Conservation (phyloP, 768 basidiomycete genomes). For the Tricholoma bakamatsutake region DNA sequence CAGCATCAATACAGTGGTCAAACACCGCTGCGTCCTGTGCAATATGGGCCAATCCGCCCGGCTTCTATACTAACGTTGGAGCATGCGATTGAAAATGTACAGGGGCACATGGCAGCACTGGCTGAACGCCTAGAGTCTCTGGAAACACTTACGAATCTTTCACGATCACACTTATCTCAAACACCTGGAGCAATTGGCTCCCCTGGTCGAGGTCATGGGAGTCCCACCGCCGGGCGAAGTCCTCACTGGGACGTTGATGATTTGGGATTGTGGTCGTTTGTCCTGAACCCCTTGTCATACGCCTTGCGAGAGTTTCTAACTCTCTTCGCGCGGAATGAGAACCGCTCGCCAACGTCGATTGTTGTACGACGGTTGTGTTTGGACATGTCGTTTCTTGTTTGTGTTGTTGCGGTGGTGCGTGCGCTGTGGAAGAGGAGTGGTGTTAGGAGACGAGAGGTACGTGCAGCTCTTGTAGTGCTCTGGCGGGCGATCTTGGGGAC, state of each 20-base stretch:
- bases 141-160: slow-evolving; percentile 38
- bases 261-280: slow-evolving; percentile 76
- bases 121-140: slow-evolving; percentile 76
- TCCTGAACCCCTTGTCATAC: slow-evolving; percentile 58
- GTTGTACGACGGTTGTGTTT: slow-evolving; percentile 70
- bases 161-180: slow-evolving; percentile 33
- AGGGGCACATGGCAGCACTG: slow-evolving; percentile 76
- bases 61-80: slow-evolving; percentile 56
- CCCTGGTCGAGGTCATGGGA: slow-evolving; percentile 39
- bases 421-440: slow-evolving; percentile 64
- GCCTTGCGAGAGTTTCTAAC: slow-evolving; percentile 42
- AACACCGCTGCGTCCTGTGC: slow-evolving; percentile 26
- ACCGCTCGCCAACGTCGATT: slow-evolving; percentile 59
- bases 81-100: slow-evolving; percentile 72
- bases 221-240: slow-evolving; percentile 31
- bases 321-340: slow-evolving; percentile 57
- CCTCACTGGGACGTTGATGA: slow-evolving; percentile 70
- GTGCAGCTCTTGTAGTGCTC: slow-evolving; percentile 54
- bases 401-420: slow-evolving; percentile 52
- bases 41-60: slow-evolving; percentile 35
- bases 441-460: slow-evolving; percentile 63
- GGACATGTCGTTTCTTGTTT: slow-evolving; percentile 71
- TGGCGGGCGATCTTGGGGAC: slow-evolving; percentile 69
- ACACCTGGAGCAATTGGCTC: slow-evolving; percentile 35
- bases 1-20: slow-evolving; percentile 30